Percentiles rank a stretch among this genome's conserved stretches.
Conservation (phyloP, 805 yeast species). For the Tetrapisispora fleetii region DNA sequence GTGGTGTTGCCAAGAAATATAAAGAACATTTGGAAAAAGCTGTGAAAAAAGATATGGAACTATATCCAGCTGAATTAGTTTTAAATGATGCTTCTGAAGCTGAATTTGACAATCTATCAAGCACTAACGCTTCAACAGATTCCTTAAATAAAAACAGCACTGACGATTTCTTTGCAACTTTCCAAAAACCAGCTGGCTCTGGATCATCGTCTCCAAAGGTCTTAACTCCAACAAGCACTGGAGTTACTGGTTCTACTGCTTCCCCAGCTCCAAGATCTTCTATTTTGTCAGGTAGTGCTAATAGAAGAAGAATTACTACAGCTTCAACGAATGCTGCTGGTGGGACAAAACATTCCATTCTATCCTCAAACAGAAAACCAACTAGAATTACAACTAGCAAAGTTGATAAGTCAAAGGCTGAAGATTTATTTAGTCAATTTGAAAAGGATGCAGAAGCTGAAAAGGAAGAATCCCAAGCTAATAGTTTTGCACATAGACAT, state of each 20-base stretch:
- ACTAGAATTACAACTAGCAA: conserved; percentile 48
- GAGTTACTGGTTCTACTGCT: conserved; percentile 1
- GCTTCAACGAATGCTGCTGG: conserved; percentile 11
- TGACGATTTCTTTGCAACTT: conserved; percentile 85
- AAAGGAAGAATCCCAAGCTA: conserved; percentile 44
- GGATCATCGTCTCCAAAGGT: conserved; percentile 22
- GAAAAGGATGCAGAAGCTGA: conserved; percentile 78
- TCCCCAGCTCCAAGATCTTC: conserved; percentile 12
- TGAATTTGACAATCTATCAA: conserved; percentile 10
- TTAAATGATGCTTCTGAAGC: conserved; percentile 26
- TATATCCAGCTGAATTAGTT: conserved; percentile 66
- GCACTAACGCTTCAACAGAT: conserved; percentile 12
- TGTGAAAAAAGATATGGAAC: conserved; percentile 53
- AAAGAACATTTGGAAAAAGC: conserved; percentile 67
- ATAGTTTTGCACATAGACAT: conserved; percentile 5
- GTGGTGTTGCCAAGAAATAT: conserved; percentile 70
- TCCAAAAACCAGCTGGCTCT: conserved; percentile 68
- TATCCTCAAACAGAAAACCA: conserved; percentile 50
- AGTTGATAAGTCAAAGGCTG: conserved; percentile 43
- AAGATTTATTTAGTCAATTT: conserved; percentile 44
- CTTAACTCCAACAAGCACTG: conserved; percentile 16
- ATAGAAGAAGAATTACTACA: conserved; percentile 19
- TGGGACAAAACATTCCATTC: conserved; percentile 35
- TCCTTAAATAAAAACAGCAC: conserved; percentile 36
- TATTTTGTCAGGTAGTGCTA: conserved; percentile 19